Evolutionary conservation across 2,329 filamentous ascomycete genomes (phyloP).

Genomic region (Blumeria hordei): DNA sequence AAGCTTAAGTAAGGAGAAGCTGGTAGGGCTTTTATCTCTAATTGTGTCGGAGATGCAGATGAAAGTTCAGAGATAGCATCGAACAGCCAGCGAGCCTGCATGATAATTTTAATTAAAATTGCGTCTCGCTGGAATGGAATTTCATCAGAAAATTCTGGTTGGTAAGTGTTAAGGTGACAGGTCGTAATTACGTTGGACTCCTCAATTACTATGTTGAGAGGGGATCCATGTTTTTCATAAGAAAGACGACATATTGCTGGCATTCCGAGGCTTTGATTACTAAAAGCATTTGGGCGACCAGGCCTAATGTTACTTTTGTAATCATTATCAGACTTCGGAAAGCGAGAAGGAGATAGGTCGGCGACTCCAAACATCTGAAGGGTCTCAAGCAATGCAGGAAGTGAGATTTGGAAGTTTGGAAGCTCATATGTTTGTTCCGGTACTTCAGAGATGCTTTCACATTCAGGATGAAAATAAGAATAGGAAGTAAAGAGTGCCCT

Average conservation of each 20-base stretch:
- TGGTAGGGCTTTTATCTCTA: conserved; percentile 40
- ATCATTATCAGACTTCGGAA: conserved; percentile 33
- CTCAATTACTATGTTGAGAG: conserved; percentile 64
- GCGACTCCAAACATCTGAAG: conserved; percentile 88
- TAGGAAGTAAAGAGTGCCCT: conserved; percentile 76
- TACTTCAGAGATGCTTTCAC: conserved; percentile 17
- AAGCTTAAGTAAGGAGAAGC: conserved; percentile 49
- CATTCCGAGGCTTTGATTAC: conserved; percentile 58
- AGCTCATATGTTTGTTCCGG: conserved; percentile 17
- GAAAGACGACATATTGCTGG: conserved; percentile 66
- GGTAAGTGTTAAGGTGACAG: conserved; percentile 74
- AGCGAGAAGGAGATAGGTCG: conserved; percentile 30
- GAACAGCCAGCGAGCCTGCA: conserved; percentile 51
- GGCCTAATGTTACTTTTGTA: conserved; percentile 37
- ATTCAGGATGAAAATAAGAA: conserved; percentile 31
- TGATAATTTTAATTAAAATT: conserved; percentile 80
- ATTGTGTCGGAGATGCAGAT: conserved; percentile 35
- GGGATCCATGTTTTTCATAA: conserved; percentile 50
- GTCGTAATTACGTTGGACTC: conserved; percentile 73
- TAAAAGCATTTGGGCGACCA: conserved; percentile 52
- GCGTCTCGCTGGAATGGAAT: conserved; percentile 72
- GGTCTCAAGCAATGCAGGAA: conserved; percentile 72
- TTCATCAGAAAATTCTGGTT: conserved; percentile 47
- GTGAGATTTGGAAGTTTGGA: conserved; percentile 65
- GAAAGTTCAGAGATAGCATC: conserved; percentile 48